Percentiles rank a stretch among this genome's conserved stretches.
phyloP scores from a whole-genome alignment of 768 basidiomycete species.

The Suillus sp. region DNA sequence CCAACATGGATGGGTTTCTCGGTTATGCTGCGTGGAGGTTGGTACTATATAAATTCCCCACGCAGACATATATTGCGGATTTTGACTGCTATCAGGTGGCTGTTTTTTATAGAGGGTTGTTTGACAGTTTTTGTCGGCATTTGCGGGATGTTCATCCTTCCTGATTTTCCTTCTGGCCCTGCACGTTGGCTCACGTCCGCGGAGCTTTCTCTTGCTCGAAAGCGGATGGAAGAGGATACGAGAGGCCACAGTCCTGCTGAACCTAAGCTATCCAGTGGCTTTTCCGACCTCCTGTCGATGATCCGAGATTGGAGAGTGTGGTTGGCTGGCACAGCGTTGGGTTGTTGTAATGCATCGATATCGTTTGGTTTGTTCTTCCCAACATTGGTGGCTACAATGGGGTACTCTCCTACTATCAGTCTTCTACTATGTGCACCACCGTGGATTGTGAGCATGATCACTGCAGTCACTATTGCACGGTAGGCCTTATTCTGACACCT shows the following conservation, averaged over 20 bases:
- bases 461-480: slow-evolving; percentile 28
- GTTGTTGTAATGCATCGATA: slow-evolving; percentile 51
- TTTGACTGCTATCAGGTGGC: slow-evolving; percentile 48
- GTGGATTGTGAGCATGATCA: slow-evolving; percentile 38
- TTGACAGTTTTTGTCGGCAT: slow-evolving; percentile 53
- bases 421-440: slow-evolving; percentile 76
- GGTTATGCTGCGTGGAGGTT: slow-evolving; percentile 73
- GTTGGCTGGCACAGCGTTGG: slow-evolving; percentile 65
- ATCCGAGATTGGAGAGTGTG: slow-evolving; percentile 77
- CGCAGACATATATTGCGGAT: neutral
- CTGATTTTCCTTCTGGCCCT: slow-evolving; percentile 65
- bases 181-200: slow-evolving; percentile 54
- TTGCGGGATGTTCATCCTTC: slow-evolving; percentile 59
- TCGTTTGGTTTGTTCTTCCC: slow-evolving; percentile 80
- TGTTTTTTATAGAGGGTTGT: slow-evolving; percentile 65
- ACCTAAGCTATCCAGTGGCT: slow-evolving; percentile 36
- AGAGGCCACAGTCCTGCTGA: slow-evolving; percentile 50
- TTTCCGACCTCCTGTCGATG: slow-evolving; percentile 54
- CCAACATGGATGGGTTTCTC: slow-evolving; percentile 61
- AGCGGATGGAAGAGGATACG: slow-evolving; percentile 60
- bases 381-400: slow-evolving; percentile 69
- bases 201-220: slow-evolving; percentile 53
- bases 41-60: slow-evolving; percentile 16
- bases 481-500: slow-evolving; percentile 1
- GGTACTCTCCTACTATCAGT: slow-evolving; percentile 57